Conservation (phyloP, 1,284 basidiomycete species). For the Sanghuangporus sanghuang region DNA sequence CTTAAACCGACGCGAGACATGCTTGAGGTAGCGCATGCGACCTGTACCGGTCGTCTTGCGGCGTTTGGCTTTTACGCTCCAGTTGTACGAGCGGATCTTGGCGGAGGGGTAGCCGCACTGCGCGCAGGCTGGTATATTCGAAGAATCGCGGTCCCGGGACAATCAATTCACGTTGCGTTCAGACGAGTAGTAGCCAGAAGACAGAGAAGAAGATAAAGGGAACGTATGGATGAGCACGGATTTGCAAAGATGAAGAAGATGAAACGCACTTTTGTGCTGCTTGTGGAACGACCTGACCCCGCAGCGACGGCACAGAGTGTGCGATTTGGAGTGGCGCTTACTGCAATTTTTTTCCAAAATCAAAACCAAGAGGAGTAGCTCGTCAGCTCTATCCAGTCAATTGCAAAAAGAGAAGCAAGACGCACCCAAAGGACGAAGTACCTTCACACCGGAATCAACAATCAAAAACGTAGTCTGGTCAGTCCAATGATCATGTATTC, state of each 20-base stretch:
- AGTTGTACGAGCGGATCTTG: constrained; percentile 94
- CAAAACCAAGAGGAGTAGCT: neutral
- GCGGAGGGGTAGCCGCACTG: constrained; percentile 96
- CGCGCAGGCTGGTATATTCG: constrained; percentile 64
- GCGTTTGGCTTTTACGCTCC: constrained; percentile 98
- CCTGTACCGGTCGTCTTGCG: constrained; percentile 99
- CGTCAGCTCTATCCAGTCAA: neutral
- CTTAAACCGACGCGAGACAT: constrained; percentile 92
- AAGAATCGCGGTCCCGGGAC: neutral
- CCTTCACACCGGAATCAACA: constrained; percentile 38
- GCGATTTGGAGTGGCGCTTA: constrained; percentile 98
- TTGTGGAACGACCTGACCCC: constrained; percentile 91
- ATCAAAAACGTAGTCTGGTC: constrained; percentile 12
- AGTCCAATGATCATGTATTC: neutral
- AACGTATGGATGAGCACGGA: neutral
- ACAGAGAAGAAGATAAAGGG: neutral
- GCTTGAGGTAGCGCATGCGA: constrained; percentile 93
- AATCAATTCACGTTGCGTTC: neutral
- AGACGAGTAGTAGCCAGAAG: neutral
- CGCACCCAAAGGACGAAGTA: constrained; percentile 88
- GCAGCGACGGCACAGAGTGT: constrained; percentile 96
- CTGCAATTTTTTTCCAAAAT: constrained; percentile 35
- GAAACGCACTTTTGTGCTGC: constrained; percentile 87
- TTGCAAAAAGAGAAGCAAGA: constrained; percentile 22
- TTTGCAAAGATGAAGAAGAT: neutral